Evolutionary conservation across 139 green algal genomes (phyloP), one percentile per base, ranked within the genome.

Genomic region (Coccomyxa sp.): DNA sequence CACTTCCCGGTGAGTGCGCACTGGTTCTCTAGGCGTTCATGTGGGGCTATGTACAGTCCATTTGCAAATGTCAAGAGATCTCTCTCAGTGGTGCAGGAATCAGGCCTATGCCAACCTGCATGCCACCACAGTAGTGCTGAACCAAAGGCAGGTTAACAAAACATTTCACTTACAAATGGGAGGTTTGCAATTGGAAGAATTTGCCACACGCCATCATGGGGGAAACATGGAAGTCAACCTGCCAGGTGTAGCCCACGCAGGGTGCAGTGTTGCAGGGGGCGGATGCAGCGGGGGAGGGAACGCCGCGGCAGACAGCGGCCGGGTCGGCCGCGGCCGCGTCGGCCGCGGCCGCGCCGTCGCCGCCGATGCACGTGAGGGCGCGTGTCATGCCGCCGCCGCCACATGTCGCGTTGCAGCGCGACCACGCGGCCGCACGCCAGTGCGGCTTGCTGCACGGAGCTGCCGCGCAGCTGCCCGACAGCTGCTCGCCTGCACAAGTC

Each of bases 391-490:
- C 81, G 45, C 88, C 88, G n/a, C 87, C 87, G 38, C 85, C 87
- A 81, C 88, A 92, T 30, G 78, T 38, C 10, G 77, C 81, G 32
- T 78, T 86, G 85, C 88, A 92, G 28, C 30, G n/a, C 0, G 58
- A 79, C 87, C 87, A 92, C 25, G 75, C 13, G 0, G 83, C 85
- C 17, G 85, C 76, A 71, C 32, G 18, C 38, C 38, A 86, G 66
- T 71, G 17, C 4, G 82, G 14, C 12, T 32, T 17, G 16, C 23
- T n/a, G 77, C 82, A 86, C 14, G 63, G 16, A n/a, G 82, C 23
- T 23, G 31, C 77, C 30, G 77, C 57, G 45, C 82, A 86, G 18
- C 32, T 58, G 17, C 66, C 28, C 0, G 77, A 79, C 45, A 86
- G 82, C 63, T 79, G 38, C 21, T 32, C 27, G 25, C 82, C 82